phyloP scores from a whole-genome alignment of 2,329 filamentous ascomycete genomes.

The Coleophoma eucalyptorum region DNA sequence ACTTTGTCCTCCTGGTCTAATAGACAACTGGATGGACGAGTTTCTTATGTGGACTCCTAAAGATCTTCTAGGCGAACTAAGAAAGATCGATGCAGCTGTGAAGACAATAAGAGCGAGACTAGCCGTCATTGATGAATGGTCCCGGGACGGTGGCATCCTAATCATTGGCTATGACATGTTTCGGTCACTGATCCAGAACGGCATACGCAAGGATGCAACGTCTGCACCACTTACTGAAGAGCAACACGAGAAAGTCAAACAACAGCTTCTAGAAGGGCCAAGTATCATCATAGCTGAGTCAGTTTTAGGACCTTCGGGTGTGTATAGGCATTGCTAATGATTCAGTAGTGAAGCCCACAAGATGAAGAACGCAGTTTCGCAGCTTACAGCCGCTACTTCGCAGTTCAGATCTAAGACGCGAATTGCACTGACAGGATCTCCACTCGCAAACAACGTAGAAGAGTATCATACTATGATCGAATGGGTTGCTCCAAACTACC shows the following conservation, averaged over 20 bases:
- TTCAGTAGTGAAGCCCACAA: slow-evolving; percentile 62
- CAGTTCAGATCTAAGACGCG: slow-evolving; percentile 64
- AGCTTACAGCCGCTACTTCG: slow-evolving; percentile 48
- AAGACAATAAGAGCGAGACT: slow-evolving; percentile 32
- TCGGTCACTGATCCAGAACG: slow-evolving; percentile 35
- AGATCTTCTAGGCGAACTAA: slow-evolving; percentile 49
- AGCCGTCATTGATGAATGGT: slow-evolving; percentile 53
- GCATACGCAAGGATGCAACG: slow-evolving; percentile 22
- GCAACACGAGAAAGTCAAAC: slow-evolving; percentile 34
- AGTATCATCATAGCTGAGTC: slow-evolving; percentile 73
- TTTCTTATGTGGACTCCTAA: slow-evolving; percentile 64
- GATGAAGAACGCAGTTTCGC: slow-evolving; percentile 63
- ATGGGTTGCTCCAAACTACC: slow-evolving; percentile 78
- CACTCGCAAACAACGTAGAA: slow-evolving; percentile 75
- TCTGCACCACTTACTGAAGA: slow-evolving; percentile 25
- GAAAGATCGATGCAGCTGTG: slow-evolving; percentile 46
- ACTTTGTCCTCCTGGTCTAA: slow-evolving; percentile 69
- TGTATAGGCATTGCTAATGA: too few relatives aligned
- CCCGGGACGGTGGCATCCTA: slow-evolving; percentile 64
- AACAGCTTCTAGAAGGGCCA: slow-evolving; percentile 54
- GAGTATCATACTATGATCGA: slow-evolving; percentile 88
- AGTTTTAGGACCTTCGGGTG: too few relatives aligned
- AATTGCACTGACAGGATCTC: slow-evolving; percentile 84
- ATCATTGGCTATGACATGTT: slow-evolving; percentile 74
- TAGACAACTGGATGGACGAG: slow-evolving; percentile 83